Percentiles rank a stretch among this genome's conserved stretches.
Evolutionary conservation across 2,329 filamentous ascomycete genomes (phyloP).

Genomic region (Drechslerella stenobrocha): DNA sequence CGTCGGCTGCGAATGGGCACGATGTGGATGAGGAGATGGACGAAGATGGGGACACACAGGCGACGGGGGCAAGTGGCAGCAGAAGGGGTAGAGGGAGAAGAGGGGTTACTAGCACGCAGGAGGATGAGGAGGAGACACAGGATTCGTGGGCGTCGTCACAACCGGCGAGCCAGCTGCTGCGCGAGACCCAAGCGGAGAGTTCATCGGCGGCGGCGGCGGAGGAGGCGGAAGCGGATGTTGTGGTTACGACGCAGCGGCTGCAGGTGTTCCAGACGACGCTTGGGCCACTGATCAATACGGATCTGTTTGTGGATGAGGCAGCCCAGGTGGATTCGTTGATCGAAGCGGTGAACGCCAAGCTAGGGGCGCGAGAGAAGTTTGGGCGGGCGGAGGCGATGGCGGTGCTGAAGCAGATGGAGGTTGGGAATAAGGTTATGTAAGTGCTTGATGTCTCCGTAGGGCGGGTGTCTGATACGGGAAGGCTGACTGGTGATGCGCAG

Average conservation of each 20-base stretch:
- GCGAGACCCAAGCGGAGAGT: constrained; percentile 52
- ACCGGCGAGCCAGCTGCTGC: constrained; percentile 52
- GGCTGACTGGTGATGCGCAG: neutral
- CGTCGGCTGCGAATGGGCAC: constrained; percentile 55
- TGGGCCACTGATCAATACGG: constrained; percentile 77
- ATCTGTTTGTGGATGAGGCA: constrained; percentile 83
- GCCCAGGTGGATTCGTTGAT: constrained; percentile 76
- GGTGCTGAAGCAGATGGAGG: constrained; percentile 77
- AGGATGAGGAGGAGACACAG: constrained; percentile 54
- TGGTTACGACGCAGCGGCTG: constrained; percentile 67
- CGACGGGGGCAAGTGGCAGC: constrained; percentile 50
- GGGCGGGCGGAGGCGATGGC: constrained; percentile 71
- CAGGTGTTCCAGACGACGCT: constrained; percentile 76
- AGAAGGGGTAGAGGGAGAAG: constrained; percentile 21
- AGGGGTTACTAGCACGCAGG: constrained; percentile 21
- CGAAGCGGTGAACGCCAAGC: constrained; percentile 73
- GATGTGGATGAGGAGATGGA: constrained; percentile 55
- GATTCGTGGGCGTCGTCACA: constrained; percentile 57
- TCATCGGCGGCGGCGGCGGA: constrained; percentile 2
- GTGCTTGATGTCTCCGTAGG: constrained; percentile 56
- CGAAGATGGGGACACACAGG: constrained; percentile 56
- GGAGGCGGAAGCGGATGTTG: constrained; percentile 50
- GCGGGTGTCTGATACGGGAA: neutral
- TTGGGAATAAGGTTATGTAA: constrained; percentile 89
- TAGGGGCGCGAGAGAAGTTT: constrained; percentile 66